Evolutionary conservation across 2,329 filamentous ascomycete species (phyloP).

Genomic region (Botrytis squamosa): DNA sequence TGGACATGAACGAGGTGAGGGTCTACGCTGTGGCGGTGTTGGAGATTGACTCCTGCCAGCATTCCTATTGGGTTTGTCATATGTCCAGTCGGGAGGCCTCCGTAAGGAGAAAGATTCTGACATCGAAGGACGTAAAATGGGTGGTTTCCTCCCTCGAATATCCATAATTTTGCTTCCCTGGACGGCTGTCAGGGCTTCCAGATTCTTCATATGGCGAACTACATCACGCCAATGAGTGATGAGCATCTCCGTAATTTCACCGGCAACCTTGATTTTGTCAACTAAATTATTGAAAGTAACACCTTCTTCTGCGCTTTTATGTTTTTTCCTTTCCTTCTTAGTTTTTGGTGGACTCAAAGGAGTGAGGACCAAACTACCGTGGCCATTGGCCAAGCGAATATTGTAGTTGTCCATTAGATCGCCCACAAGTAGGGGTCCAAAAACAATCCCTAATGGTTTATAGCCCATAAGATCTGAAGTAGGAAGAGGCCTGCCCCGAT

Average conservation of each 20-base stretch:
- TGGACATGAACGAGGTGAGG: slow-evolving; percentile 18
- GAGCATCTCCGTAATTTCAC: slow-evolving; percentile 62
- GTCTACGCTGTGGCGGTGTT: slow-evolving; percentile 40
- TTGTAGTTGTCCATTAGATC: slow-evolving; percentile 54
- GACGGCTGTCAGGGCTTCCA: slow-evolving; percentile 37
- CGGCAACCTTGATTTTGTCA: slow-evolving; percentile 59
- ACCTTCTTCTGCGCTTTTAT: slow-evolving; percentile 30
- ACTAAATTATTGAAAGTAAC: slow-evolving; percentile 39
- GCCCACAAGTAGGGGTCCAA: slow-evolving; percentile 62
- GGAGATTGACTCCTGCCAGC: slow-evolving; percentile 40
- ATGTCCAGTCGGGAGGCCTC: slow-evolving; percentile 43
- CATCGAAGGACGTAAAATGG: slow-evolving; percentile 42
- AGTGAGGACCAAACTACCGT: slow-evolving; percentile 33
- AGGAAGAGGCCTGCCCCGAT: slow-evolving; percentile 51
- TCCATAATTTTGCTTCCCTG: slow-evolving; percentile 23
- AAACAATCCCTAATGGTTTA: slow-evolving; percentile 59
- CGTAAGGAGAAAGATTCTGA: slow-evolving; percentile 45
- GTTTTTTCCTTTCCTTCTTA: slow-evolving; percentile 44
- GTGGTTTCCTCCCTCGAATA: slow-evolving; percentile 24
- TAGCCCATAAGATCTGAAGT: slow-evolving; percentile 64
- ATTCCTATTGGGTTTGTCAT: slow-evolving; percentile 26
- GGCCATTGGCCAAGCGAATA: slow-evolving; percentile 34
- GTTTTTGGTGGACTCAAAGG: slow-evolving; percentile 43
- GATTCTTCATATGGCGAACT: slow-evolving; percentile 56
- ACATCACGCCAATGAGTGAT: slow-evolving; percentile 65